A percentile compares a stretch with the other conserved stretches of the same genome.
Evolutionary conservation across 805 yeast species (phyloP).

Genomic region (Yamadazyma akitaensis): DNA sequence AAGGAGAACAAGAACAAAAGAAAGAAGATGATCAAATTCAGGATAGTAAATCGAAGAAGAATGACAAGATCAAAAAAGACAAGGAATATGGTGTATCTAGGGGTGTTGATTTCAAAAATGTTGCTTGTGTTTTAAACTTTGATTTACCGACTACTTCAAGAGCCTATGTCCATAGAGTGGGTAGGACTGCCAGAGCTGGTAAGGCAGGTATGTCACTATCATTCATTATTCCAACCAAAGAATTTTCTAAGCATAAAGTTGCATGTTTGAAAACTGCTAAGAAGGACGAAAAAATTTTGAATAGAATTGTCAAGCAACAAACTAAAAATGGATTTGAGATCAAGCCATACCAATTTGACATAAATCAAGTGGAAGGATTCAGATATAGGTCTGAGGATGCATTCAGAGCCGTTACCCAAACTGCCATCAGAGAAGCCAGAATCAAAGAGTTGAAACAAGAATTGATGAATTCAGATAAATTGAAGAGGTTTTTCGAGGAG

Average conservation of each 20-base stretch:
- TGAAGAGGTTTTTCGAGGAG: constrained; percentile 93
- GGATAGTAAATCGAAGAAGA: constrained; percentile 15
- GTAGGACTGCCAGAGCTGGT: constrained; percentile 97
- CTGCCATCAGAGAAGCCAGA: constrained; percentile 90
- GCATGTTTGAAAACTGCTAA: constrained; percentile 69
- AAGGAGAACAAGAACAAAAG: constrained; percentile 43
- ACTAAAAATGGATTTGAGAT: constrained; percentile 67
- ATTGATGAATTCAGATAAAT: constrained; percentile 79
- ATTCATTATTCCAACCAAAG: constrained; percentile 79
- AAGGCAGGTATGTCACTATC: constrained; percentile 93
- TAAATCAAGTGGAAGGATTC: constrained; percentile 90
- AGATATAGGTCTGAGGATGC: constrained; percentile 97
- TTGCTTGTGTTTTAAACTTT: constrained; percentile 93
- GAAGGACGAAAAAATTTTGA: constrained; percentile 82
- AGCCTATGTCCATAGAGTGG: constrained; percentile 89
- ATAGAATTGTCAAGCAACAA: constrained; percentile 75
- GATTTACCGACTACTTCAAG: constrained; percentile 89
- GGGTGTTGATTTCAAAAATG: constrained; percentile 95
- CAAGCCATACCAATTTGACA: constrained; percentile 86
- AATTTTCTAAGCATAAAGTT: constrained; percentile 84
- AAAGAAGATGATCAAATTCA: constrained; percentile 16
- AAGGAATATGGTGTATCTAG: constrained; percentile 91
- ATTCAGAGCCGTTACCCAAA: constrained; percentile 87
- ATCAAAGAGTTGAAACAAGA: constrained; percentile 85
- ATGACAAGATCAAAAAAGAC: constrained; percentile 44